Conservation (phyloP, 768 basidiomycete genomes). For the Agaricus blazei region DNA sequence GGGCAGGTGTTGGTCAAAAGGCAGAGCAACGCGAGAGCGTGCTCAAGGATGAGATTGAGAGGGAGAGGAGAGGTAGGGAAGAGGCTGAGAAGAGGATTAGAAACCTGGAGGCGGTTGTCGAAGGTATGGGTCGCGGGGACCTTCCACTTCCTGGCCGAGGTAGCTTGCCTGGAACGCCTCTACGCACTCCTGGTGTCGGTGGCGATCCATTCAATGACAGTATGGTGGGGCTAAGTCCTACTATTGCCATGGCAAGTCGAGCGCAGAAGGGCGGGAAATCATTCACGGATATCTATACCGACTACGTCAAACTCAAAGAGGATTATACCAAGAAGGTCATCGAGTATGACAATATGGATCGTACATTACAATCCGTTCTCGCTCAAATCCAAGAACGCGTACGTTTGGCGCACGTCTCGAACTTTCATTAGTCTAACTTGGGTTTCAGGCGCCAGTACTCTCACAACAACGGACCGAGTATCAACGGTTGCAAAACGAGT, state of each 20-base stretch:
- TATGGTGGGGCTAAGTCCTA: slow-evolving; percentile 76
- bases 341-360: slow-evolving; percentile 84
- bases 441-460: slow-evolving; percentile 75
- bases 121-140: slow-evolving; percentile 69
- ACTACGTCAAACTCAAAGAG: slow-evolving; percentile 83
- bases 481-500: slow-evolving; percentile 75
- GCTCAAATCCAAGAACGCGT: slow-evolving; percentile 91
- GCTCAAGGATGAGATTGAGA: slow-evolving; percentile 66
- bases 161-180: slow-evolving; percentile 44
- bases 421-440: background rate
- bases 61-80: slow-evolving; percentile 64
- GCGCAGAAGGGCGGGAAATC: slow-evolving; percentile 82
- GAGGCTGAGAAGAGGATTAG: slow-evolving; percentile 67
- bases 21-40: slow-evolving; percentile 62
- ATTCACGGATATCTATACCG: slow-evolving; percentile 92
- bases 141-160: slow-evolving; percentile 48
- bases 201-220: slow-evolving; percentile 42
- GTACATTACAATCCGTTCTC: slow-evolving; percentile 72
- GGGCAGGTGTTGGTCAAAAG: slow-evolving; percentile 68
- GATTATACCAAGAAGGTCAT: slow-evolving; percentile 71
- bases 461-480: slow-evolving; percentile 89
- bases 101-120: slow-evolving; percentile 68
- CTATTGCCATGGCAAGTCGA: slow-evolving; percentile 79
- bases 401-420: slow-evolving; percentile 18
- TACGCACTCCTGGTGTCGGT: slow-evolving; percentile 31